Base-by-base conservation (phyloP, 495 filamentous ascomycete species). In the Podospora conica region DNA sequence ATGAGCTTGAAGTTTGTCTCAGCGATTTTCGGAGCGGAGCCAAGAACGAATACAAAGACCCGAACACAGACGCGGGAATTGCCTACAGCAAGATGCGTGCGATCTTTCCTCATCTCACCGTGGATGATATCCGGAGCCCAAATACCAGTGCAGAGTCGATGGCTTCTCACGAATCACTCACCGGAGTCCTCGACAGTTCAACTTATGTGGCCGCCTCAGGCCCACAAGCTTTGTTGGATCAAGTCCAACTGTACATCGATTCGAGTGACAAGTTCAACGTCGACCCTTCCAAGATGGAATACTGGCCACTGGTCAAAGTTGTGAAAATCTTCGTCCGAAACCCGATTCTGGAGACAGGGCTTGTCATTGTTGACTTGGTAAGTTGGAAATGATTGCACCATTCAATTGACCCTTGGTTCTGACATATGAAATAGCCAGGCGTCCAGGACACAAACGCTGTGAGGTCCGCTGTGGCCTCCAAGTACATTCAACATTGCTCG, bases 221-320 rank as follows among this genome's bases (percentile, higher is more conserved):
- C 0, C 28, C 69, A 4, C 25, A 70, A 12, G 74, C 68, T 1
- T 71, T 81, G 7, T 72, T 76, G 22, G 23, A 55, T 0, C 25
- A 23, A 8, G 59, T 81, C 10, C 69, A 69, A 54, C 54, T 22
- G 6, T 79, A 71, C 64, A 66, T 80, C 20, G 77, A 80, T 33
- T 77, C 75, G 25, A 74, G 74, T 58, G 73, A 76, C 29, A 75
- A 71, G 12, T n/a, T 12, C 1, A 61, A 58, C 0, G 3, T 20
- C 7, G 65, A 77, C 21, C 70, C 33, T 60, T 68, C 40, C 20
- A 40, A 68, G 2, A 84, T 86, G 73, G 83, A 84, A 25, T 84
- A 79, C 53, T 91, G 88, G 88, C 89, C 89, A 0, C 72, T 92
- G 18, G 85, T 91, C 58, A 84, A 85, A 60, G 84, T 87, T 20